phyloP scores from a whole-genome alignment of 1,139 yeast species.

The Pichia cactophila region DNA sequence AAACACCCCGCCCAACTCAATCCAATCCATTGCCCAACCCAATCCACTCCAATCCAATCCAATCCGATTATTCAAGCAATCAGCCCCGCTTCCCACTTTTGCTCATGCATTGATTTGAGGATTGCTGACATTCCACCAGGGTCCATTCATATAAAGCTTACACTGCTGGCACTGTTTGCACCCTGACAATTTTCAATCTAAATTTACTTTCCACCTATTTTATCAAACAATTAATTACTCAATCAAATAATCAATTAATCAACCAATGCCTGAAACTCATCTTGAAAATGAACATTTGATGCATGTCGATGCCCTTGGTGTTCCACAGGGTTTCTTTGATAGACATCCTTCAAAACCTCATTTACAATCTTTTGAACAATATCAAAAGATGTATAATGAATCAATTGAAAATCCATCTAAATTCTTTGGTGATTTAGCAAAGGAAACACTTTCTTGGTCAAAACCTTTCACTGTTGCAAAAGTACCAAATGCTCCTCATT shows the following conservation, averaged over 20 bases:
- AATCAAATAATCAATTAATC: not conserved
- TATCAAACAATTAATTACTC: not conserved
- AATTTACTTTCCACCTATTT: not conserved
- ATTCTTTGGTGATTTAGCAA: conserved; percentile 61
- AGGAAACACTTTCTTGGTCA: conserved; percentile 52
- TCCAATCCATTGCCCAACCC: no score
- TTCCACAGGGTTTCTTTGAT: conserved; percentile 52
- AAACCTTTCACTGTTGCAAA: conserved; percentile 54
- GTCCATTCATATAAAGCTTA: no score
- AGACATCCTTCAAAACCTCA: conserved; percentile 44
- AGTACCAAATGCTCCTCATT: conserved; percentile 40
- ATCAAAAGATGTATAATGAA: conserved; percentile 52
- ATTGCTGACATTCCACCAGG: no score
- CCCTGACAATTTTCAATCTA: not conserved
- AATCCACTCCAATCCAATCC: no score
- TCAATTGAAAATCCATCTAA: conserved; percentile 59
- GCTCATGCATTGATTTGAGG: no score
- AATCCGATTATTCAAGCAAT: no score
- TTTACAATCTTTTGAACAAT: conserved; percentile 45
- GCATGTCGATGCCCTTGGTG: conserved; percentile 31
- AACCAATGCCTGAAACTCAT: conserved; percentile 19
- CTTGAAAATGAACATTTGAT: conserved; percentile 28
- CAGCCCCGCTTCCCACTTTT: no score
- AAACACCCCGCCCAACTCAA: no score
- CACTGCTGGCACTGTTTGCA: no score